Base-by-base conservation (phyloP, 2,329 filamentous ascomycete species). In the Pezicula rhizophila region DNA sequence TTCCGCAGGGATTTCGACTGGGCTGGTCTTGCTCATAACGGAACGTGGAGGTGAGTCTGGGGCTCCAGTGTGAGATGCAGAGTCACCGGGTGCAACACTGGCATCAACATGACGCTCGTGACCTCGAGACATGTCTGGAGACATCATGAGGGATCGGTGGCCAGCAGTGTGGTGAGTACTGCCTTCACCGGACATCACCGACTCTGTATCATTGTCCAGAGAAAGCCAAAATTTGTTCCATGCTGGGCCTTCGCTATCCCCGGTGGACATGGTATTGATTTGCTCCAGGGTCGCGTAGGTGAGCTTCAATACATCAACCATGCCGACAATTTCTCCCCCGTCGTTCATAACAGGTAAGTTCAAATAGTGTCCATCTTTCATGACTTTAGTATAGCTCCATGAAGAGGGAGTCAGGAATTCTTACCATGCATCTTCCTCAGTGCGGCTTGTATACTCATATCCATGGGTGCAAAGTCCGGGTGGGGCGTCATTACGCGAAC, bases 211-310 rank as follows among this genome's bases (percentile, higher is more conserved):
- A 67, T 97, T 82, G 14, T 65, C 81, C 60, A 99, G 84, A 1
- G 93, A 97, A 57, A 97, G 77, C 93, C 93, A 99, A 73, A 99
- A 99, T 70, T 97, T 99, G 75, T 96, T 97, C 93, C 93, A 99
- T 6, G 93, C 93, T 5, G 93, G 93, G 0, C 93, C 93, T 70
- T 99, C 93, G 60, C 82, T 89, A 64, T 96, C 92, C 38, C 81
- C 80, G 46, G 84, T 90, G 37, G 80, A 84, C 85, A 99, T 97
- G 51, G 89, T 90, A 74, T 97, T 97, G 70, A 95, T 90, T 74
- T 96, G 92, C 70, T 99, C 93, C 46, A 99, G 79, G 5, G 93
- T 99, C 44, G 93, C 93, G 69, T 99, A 99, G 18, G 93, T 99
- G 63, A 99, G 78, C 73, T 97, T 97, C 54, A 99, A 80, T 51